Conservation (phyloP, 2,329 filamentous ascomycete genomes). For the Pleurostoma richardsiae region DNA sequence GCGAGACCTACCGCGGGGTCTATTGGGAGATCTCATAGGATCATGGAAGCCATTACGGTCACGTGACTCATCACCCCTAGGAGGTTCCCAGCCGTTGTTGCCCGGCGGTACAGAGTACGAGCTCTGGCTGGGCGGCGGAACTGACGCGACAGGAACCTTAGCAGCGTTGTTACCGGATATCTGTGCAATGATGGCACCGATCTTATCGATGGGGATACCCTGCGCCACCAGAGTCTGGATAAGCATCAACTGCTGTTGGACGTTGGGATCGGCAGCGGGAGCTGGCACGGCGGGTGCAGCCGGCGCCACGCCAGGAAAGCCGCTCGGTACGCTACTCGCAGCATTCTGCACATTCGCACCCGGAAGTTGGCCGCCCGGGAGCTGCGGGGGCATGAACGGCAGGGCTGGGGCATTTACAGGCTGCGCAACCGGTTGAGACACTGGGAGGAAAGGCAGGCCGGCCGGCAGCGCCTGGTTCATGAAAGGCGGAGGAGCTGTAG, state of each 20-base stretch:
- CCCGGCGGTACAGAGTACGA: slow-evolving; percentile 29
- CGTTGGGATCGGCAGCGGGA: slow-evolving; percentile 38
- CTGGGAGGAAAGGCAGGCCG: slow-evolving; percentile 18
- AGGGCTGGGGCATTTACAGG: slow-evolving; percentile 52
- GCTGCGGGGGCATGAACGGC: slow-evolving; percentile 25
- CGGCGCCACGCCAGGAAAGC: slow-evolving; percentile 25
- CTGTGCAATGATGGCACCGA: slow-evolving; percentile 53
- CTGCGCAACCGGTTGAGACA: slow-evolving; percentile 41
- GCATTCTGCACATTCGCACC: slow-evolving; percentile 15
- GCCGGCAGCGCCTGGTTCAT: slow-evolving; percentile 12
- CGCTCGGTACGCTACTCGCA: slow-evolving; percentile 30
- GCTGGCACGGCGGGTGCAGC: slow-evolving; percentile 28
- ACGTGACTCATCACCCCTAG: slow-evolving; percentile 41
- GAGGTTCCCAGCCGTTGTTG: slow-evolving; percentile 28
- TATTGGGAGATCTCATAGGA: slow-evolving; percentile 57
- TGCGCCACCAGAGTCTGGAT: slow-evolving; percentile 72
- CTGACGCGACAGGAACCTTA: slow-evolving; percentile 25
- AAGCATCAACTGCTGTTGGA: slow-evolving; percentile 68
- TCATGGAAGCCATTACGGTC: slow-evolving; percentile 51
- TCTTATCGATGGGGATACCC: slow-evolving; percentile 74
- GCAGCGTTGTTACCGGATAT: slow-evolving; percentile 34
- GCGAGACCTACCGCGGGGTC: slow-evolving; percentile 61
- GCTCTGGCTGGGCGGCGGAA: slow-evolving; percentile 32
- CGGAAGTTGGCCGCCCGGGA: slow-evolving; percentile 21
- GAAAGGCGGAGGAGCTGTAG: slow-evolving; percentile 14